phyloP scores from a whole-genome alignment of 495 filamentous ascomycete genomes.

The Aspergillus sclerotiicarbonarius region DNA sequence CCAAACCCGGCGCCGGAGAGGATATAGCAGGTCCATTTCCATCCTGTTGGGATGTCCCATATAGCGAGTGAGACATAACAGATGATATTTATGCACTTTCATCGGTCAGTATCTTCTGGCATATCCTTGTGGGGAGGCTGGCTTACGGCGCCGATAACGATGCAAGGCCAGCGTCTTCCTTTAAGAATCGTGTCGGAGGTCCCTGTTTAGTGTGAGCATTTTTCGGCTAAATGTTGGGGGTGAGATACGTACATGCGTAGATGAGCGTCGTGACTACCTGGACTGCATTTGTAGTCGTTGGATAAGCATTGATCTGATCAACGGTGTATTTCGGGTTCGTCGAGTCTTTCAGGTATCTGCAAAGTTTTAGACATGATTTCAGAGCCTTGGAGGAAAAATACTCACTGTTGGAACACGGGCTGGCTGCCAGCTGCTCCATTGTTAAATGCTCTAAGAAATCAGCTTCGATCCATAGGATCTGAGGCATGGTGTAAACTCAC shows the following conservation, averaged over 20 bases:
- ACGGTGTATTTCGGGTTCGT: constrained; percentile 38
- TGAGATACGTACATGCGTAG: constrained; percentile 39
- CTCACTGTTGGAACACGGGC: constrained; percentile 41
- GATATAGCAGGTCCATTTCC: constrained; percentile 47
- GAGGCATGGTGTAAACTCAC: constrained; percentile 13
- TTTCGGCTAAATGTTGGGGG: background rate
- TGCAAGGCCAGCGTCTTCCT: constrained; percentile 56
- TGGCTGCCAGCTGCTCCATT: constrained; percentile 33
- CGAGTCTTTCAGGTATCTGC: constrained; percentile 38
- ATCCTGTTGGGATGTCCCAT: constrained; percentile 46
- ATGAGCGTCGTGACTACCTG: constrained; percentile 47
- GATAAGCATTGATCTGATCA: constrained; percentile 44
- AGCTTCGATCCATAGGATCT: background rate
- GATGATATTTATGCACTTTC: constrained; percentile 37
- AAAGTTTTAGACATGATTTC: background rate
- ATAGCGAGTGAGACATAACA: constrained; percentile 38
- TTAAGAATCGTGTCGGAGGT: constrained; percentile 50
- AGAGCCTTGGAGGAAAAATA: background rate
- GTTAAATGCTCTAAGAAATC: constrained; percentile 33
- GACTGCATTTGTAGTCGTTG: constrained; percentile 46
- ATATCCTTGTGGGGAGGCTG: background rate
- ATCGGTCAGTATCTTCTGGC: constrained; percentile 2
- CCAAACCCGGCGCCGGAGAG: constrained; percentile 36
- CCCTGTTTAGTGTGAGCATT: constrained; percentile 21
- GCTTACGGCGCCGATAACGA: constrained; percentile 47